Evolutionary conservation across 2,329 filamentous ascomycete genomes (phyloP).

Genomic region (Microsporum audouinii): DNA sequence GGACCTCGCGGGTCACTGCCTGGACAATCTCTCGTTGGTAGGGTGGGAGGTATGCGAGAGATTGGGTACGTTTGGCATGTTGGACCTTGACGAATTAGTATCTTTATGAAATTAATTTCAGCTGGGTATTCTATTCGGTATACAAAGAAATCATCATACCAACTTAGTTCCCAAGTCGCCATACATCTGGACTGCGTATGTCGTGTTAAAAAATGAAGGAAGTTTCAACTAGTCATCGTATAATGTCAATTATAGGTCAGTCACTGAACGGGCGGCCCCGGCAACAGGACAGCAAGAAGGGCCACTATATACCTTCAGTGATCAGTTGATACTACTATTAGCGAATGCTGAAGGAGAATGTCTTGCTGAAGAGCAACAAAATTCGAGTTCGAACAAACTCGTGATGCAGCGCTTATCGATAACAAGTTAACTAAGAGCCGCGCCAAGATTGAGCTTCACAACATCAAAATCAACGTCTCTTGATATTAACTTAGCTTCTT

Average conservation of each 20-base stretch:
- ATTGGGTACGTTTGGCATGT: conserved; percentile 89
- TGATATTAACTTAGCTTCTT: neutral
- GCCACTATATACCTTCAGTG: neutral
- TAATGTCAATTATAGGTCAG: neutral
- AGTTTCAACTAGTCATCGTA: neutral
- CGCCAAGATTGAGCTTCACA: neutral
- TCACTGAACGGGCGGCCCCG: neutral
- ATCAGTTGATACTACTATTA: neutral
- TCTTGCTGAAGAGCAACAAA: neutral
- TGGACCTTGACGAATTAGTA: conserved; percentile 52
- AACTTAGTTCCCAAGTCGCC: conserved; percentile 79
- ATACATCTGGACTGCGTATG: conserved; percentile 54
- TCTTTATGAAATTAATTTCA: neutral
- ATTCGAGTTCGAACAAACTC: neutral
- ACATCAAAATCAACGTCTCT: neutral
- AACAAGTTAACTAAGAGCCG: neutral
- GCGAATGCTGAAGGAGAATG: neutral
- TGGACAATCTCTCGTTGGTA: conserved; percentile 90
- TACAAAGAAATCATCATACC: conserved; percentile 38
- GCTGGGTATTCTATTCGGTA: neutral
- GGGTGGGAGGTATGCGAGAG: conserved; percentile 71
- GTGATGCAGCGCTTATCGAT: neutral
- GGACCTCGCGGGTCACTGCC: conserved; percentile 76
- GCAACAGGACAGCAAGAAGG: neutral
- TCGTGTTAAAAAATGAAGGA: neutral